Base-by-base conservation (phyloP, 805 yeast genomes). In the Teunomyces gatunensis region DNA sequence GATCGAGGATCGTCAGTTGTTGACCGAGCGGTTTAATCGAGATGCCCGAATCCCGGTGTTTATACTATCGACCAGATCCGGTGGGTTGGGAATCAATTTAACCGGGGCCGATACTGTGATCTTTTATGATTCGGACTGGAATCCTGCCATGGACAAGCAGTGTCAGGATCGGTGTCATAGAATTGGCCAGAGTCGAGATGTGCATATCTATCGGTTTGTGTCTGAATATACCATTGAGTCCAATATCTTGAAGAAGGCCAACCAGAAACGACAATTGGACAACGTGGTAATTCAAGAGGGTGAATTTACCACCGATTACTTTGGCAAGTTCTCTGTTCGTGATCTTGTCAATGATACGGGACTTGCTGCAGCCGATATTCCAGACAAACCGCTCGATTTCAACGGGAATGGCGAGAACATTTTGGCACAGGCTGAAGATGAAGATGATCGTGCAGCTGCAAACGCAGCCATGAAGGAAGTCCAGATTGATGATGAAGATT, bases 61-160 rank as follows among this genome's bases (percentile, higher is more conserved):
- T 59, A 94, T 94, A 43, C 67, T 94, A 46, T 89, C 97, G 3
- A 89, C 97, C 2, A 81, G 99, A 68, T 94, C 99, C 2, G 99
- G 99, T 65, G 99, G 99, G 32, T 75, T 95, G 56, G 99, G 99
- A 63, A 94, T 94, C 64, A 94, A 94, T 61, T 71, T 94, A 54
- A 94, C 99, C 0, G 99, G 98, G 61, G 99, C 99, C 0, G 99
- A 94, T 61, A 94, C 99, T 0, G 99, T 94, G 39, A 89, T 94
- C 6, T 95, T 94, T 69, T 94, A 95, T 65, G 99, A 94, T 67
- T 89, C 97, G 2, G 99, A 92, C 68, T 92, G 99, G 99, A 94
- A 94, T 63, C 99, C 99, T 2, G 96, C 98, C 1, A 94, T 94
- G 97, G 99, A 94, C 65, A 89, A 90, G 62, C 99, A 94, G 68